Evolutionary conservation across 257 asterid genomes (phyloP).

Genomic region (Ocimum tenuiflorum): DNA sequence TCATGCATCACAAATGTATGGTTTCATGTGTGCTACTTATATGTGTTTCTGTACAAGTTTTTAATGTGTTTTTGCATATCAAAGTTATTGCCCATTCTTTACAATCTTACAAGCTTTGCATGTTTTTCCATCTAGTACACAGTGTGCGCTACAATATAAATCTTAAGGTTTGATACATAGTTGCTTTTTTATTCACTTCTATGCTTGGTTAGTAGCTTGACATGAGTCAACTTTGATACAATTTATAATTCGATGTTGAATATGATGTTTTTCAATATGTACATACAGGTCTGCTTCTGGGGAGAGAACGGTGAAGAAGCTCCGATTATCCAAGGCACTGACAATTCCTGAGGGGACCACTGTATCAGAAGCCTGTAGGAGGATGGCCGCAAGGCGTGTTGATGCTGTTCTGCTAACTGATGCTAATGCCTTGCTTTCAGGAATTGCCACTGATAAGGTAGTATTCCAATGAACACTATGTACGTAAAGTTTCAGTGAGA

Average conservation of each 20-base stretch:
- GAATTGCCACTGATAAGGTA: conserved; percentile 94
- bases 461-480: not conserved
- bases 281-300: conserved; percentile 44
- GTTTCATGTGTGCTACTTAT: not conserved
- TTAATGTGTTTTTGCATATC: not conserved
- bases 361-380: conserved; percentile 79
- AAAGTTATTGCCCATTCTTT: not conserved
- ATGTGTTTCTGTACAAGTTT: no score
- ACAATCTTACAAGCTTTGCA: not conserved
- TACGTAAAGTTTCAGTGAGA: not conserved
- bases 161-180: not conserved
- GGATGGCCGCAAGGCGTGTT: conserved; percentile 86
- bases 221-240: not conserved
- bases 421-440: conserved; percentile 91
- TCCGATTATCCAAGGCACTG: conserved; percentile 80
- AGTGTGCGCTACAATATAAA: not conserved
- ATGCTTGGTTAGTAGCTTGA: not conserved
- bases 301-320: conserved; percentile 94
- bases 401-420: conserved; percentile 89
- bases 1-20: not conserved
- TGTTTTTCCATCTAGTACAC: not conserved
- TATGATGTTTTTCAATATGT: not conserved
- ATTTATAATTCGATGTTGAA: not conserved
- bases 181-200: not conserved
- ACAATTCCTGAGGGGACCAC: conserved; percentile 91